Evolutionary conservation across 495 filamentous ascomycete genomes (phyloP), one percentile per base, ranked within the genome.

Genomic region (Penicillium waksmanii): DNA sequence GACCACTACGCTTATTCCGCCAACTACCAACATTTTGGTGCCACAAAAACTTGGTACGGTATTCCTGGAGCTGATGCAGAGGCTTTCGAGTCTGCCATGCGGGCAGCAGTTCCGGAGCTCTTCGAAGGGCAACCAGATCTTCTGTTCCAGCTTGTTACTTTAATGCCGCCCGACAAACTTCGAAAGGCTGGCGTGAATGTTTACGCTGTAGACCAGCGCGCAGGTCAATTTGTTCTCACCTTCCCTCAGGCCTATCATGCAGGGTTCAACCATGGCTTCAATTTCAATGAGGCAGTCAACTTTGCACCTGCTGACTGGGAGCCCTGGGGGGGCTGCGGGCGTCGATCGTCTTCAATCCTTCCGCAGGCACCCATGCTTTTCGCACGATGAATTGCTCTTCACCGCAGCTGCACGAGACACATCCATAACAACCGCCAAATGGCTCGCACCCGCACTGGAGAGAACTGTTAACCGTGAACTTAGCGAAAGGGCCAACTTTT

Each of bases 21-120:
- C 42, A 99, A 99, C 66, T 99, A 99, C 64, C 95, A 99, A 66
- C 95, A 99, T 67, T 97, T 99, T 68, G 95, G 95, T 38, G 91
- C 94, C 1, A 99, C 96, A 0, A 99, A 99, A 74, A 99, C 95
- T 0, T 99, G 95, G 95, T 99, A 99, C 68, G 96, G 96, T 3
- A 97, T 99, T 65, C 96, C 95, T 4, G 94, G 87, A 40, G 89
- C 90, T 5, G 95, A 98, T 72, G 91, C 94, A 0, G 89, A 92
- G 66, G 93, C 92, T 56, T 98, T 99, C 63, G 95, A 99, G 71
- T 83, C 87, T 44, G 95, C 96, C 0, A 99, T 98, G 95, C 84
- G 87, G 36, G 88, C 96, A 67, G 93, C 94, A 5, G 93, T 98
- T 3, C 95, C 95, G 1, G 95, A 99, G 67, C 81, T 99, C 2